A percentile compares a stretch with the other conserved stretches of the same genome.
These are phyloP conservation scores for Calonectria pseudoreteaudii DNA, from an alignment of 2,329 filamentous ascomycete genomes.

Conservation along the genomic window DNA sequence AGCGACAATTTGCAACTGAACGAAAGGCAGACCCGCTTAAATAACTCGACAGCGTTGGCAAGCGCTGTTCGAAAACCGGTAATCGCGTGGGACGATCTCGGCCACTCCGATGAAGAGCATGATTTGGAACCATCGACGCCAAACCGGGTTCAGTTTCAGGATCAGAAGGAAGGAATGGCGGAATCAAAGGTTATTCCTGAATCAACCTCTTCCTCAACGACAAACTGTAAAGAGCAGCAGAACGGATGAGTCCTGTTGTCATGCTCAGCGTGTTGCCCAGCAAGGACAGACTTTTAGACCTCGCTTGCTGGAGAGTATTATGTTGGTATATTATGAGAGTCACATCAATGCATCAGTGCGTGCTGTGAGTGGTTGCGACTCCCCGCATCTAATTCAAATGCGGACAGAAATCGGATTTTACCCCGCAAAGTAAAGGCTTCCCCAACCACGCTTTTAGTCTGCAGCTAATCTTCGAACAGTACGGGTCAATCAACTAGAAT, in stretches of 20 bases:
- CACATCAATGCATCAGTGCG: background rate
- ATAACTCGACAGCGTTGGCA: no score
- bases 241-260: background rate
- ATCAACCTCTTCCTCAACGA: background rate
- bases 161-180: background rate
- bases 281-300: background rate
- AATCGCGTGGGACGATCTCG: background rate
- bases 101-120: background rate
- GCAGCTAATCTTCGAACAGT: background rate
- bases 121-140: background rate
- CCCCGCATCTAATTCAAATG: background rate
- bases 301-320: background rate
- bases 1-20: background rate
- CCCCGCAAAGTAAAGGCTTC: background rate
- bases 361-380: background rate
- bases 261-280: background rate
- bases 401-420: background rate
- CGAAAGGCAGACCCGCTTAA: no score
- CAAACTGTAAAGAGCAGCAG: background rate
- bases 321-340: background rate
- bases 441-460: background rate
- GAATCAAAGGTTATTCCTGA: background rate
- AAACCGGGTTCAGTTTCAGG: background rate
- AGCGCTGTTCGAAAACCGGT: background rate
- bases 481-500: background rate